Conservation (phyloP, 2,329 filamentous ascomycete genomes). For the Pseudonectria buxi region DNA sequence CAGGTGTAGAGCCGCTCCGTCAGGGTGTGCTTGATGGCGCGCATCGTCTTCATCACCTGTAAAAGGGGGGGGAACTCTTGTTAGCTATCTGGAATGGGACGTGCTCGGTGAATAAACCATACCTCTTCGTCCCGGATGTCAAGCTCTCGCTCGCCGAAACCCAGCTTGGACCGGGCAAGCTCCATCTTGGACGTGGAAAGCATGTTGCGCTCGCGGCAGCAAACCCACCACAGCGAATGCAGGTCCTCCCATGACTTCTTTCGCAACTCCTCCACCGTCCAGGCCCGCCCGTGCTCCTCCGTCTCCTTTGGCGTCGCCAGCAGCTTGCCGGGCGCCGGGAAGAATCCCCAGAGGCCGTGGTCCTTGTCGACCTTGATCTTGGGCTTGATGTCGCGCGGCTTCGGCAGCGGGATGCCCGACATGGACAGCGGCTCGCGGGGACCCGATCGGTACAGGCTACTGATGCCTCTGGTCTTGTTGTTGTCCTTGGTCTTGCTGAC, state of each 20-base stretch:
- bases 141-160: conserved; percentile 67
- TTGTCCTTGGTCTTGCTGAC: conserved; percentile 60
- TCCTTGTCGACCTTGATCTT: conserved; percentile 56
- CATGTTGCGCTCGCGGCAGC: conserved; percentile 82
- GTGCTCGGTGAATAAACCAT: conserved; percentile 28
- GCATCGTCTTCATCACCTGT: conserved; percentile 72
- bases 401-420: conserved; percentile 63
- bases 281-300: conserved; percentile 67
- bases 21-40: conserved; percentile 73
- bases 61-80: background rate
- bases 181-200: conserved; percentile 72
- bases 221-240: conserved; percentile 90
- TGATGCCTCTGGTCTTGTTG: conserved; percentile 76
- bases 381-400: conserved; percentile 56
- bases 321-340: conserved; percentile 62
- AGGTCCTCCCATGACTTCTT: conserved; percentile 91
- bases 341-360: conserved; percentile 92
- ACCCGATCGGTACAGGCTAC: conserved; percentile 70
- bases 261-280: conserved; percentile 79
- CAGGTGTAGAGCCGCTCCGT: conserved; percentile 87
- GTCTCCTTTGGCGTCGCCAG: conserved; percentile 67
- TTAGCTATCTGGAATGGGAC: conserved; percentile 7
- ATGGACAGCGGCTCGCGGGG: conserved; percentile 68
- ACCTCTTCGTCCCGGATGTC: conserved; percentile 59
- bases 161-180: conserved; percentile 58